Base-by-base conservation (phyloP, 495 filamentous ascomycete species). In the Evernia prunastri region DNA sequence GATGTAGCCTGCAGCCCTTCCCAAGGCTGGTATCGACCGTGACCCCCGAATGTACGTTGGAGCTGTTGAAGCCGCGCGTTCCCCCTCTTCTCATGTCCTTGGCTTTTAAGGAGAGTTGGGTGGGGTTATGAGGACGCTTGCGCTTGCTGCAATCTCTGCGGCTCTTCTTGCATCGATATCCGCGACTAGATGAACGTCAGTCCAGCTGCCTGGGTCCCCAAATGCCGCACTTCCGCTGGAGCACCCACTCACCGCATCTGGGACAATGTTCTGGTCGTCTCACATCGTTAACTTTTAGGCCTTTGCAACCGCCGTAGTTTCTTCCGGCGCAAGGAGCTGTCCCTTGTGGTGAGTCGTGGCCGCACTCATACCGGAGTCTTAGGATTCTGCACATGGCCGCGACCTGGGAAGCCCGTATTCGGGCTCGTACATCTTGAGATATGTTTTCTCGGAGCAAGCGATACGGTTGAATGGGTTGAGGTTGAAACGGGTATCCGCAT, bases 241-340 rank as follows among this genome's bases (percentile, higher is more conserved):
- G 31, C 27, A 47, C 42, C 51, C 27, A 54, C 60, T 62, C 47
- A 62, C 60, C 47, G 36, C 60, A 62, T 4, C 3, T 31, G 12
- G 39, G 60, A 56, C 47, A 62, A 40, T 51, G 18, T 15, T 54
- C 15, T 42, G 18, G 18, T 54, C 60, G 35, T 31, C 47, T 29
- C 10, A 11, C 4, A 53, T 39, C n/a, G 8, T 62, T n/a, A 35
- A 36, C 17, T 29, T 1, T 51, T 18, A 36, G 45, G 23, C 60
- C 60, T 23, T 51, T 40, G 51, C 60, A 62, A 2, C 60, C 60
- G n/a, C 60, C 60, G 29, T 40, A 40, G 12, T 56, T 40, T 13
- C 37, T 56, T 51, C 25, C 51, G 18, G 60, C 33, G 35, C 60
- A 62, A 27, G 60, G 60, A 51, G 60, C 60, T 33, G 17, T 54